A percentile compares a stretch with the other conserved stretches of the same genome.
These are phyloP conservation scores for Ceratocystis smalleyi DNA, from an alignment of 2,329 filamentous ascomycete species.

Conservation along the genomic window DNA sequence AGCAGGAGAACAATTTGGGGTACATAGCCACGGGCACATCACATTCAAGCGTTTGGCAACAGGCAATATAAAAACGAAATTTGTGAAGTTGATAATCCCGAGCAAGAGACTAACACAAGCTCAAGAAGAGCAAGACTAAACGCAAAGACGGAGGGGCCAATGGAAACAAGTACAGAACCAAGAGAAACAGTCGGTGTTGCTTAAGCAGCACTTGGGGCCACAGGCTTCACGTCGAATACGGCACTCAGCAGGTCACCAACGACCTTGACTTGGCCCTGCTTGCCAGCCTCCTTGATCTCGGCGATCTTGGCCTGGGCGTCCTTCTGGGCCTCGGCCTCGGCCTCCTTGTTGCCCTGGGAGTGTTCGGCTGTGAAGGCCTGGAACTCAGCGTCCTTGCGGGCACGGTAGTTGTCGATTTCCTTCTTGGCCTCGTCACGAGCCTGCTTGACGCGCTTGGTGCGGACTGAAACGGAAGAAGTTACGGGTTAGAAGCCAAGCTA, in stretches of 20 bases:
- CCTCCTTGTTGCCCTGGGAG: constrained; percentile 69
- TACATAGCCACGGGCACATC: not conserved
- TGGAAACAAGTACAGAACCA: constrained; percentile 7
- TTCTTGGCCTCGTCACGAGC: constrained; percentile 93
- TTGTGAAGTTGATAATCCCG: not conserved
- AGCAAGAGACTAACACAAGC: constrained; percentile 4
- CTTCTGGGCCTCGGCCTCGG: constrained; percentile 65
- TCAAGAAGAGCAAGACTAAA: constrained; percentile 6
- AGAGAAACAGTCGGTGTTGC: not conserved
- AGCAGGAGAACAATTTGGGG: not conserved
- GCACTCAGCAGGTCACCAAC: constrained; percentile 68
- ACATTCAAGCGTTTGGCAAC: not conserved
- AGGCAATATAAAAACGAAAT: not conserved
- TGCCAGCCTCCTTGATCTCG: constrained; percentile 66
- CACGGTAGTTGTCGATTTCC: constrained; percentile 86
- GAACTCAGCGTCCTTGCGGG: constrained; percentile 83
- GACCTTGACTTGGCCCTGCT: constrained; percentile 64
- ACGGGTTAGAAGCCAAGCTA: no score
- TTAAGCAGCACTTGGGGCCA: constrained; percentile 27
- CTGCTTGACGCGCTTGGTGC: constrained; percentile 94
- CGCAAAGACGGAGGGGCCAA: constrained; percentile 5
- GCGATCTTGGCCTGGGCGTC: constrained; percentile 64
- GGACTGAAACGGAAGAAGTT: constrained; percentile 28
- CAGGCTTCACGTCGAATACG: constrained; percentile 71
- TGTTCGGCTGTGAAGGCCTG: constrained; percentile 93